These are phyloP conservation scores for Parsonsia alboflavescens DNA, from an alignment of 257 asterid species.

Conservation along the genomic window DNA sequence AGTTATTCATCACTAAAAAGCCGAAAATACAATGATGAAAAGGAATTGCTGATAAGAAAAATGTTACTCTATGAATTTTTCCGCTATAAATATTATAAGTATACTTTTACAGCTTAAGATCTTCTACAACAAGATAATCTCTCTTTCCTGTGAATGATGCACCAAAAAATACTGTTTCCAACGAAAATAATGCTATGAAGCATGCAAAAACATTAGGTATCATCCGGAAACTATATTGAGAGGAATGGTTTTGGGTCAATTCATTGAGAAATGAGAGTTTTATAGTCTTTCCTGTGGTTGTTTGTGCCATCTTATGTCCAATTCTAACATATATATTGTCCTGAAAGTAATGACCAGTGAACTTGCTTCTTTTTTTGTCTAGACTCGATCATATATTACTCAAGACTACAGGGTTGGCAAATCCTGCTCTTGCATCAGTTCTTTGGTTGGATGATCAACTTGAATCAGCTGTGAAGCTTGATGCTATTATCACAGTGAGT, in stretches of 20 bases:
- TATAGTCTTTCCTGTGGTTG: background rate
- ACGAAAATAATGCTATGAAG: background rate
- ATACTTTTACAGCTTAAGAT: background rate
- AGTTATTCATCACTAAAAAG: too few relatives aligned
- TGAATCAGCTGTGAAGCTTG: conserved; percentile 73
- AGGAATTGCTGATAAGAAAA: too few relatives aligned
- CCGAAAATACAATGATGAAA: too few relatives aligned
- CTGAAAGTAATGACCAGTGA: background rate
- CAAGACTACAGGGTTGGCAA: conserved; percentile 95
- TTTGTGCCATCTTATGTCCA: background rate
- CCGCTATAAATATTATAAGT: background rate
- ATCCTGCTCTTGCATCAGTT: conserved; percentile 97
- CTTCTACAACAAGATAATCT: background rate
- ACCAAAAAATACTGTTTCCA: background rate
- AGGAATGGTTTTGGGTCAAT: background rate
- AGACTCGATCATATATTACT: conserved; percentile 97
- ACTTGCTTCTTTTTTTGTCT: conserved; percentile 13
- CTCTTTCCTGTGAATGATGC: background rate
- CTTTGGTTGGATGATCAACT: conserved; percentile 98
- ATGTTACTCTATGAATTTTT: too few relatives aligned
- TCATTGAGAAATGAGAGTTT: background rate
- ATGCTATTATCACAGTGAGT: conserved; percentile 88
- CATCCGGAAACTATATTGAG: background rate
- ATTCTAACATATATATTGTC: background rate
- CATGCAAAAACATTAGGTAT: background rate